Conservation (phyloP, 2,329 filamentous ascomycete species). For the Coniochaeta hoffmannii region DNA sequence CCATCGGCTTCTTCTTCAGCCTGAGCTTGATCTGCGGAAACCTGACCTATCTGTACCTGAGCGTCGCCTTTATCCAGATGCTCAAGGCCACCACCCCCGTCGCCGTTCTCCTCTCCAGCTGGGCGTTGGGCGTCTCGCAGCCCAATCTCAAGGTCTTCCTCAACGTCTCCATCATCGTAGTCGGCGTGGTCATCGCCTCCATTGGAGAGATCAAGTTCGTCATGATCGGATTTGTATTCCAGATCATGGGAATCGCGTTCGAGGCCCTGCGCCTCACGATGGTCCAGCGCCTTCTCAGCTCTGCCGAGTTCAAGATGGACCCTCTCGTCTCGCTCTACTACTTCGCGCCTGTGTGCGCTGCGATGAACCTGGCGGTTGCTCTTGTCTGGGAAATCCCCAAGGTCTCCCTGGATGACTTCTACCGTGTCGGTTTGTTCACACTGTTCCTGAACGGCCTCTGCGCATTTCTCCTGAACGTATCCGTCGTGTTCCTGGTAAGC, state of each 20-base stretch:
- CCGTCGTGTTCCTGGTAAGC: conserved; percentile 77
- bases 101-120: conserved; percentile 82
- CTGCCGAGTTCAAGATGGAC: conserved; percentile 86
- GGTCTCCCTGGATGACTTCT: conserved; percentile 61
- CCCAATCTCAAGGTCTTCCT: conserved; percentile 80
- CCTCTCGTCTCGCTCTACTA: conserved; percentile 84
- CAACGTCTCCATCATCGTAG: conserved; percentile 90
- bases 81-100: conserved; percentile 97
- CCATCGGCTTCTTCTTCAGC: conserved; percentile 93
- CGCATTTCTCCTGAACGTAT: conserved; percentile 77
- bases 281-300: conserved; percentile 76
- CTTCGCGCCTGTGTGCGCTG: conserved; percentile 76
- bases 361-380: conserved; percentile 71
- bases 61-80: conserved; percentile 98
- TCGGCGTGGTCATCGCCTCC: conserved; percentile 91
- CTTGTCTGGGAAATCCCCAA: conserved; percentile 67
- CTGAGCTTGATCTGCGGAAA: conserved; percentile 95
- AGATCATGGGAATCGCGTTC: conserved; percentile 70
- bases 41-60: conserved; percentile 89
- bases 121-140: conserved; percentile 76
- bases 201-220: conserved; percentile 95
- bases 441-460: conserved; percentile 71
- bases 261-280: conserved; percentile 78
- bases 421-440: conserved; percentile 64
- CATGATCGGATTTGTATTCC: conserved; percentile 69